phyloP scores from a whole-genome alignment of 2,329 filamentous ascomycete species.

The Fusarium falciforme region DNA sequence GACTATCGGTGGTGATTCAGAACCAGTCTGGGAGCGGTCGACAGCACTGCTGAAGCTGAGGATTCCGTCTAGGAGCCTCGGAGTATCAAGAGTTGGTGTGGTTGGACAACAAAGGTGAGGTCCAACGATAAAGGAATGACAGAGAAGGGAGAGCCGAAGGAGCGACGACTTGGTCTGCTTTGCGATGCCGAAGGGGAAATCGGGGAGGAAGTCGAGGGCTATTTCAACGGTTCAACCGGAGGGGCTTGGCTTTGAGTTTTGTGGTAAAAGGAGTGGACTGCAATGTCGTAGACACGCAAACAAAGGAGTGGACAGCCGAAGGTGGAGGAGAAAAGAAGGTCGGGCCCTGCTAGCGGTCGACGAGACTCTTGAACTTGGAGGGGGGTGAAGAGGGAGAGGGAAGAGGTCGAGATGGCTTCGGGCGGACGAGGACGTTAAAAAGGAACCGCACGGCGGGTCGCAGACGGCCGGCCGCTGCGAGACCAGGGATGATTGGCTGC shows the following conservation, averaged over 20 bases:
- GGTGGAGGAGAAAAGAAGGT: conserved; percentile 26
- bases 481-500: conserved; percentile 35
- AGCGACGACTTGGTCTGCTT: conserved; percentile 38
- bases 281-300: conserved; percentile 48
- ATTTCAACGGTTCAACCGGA: conserved; percentile 47
- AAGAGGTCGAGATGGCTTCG: conserved; percentile 35
- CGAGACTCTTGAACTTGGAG: conserved; percentile 38
- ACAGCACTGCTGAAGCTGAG: conserved; percentile 38
- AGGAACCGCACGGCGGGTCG: conserved; percentile 40
- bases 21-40: conserved; percentile 41
- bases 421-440: conserved; percentile 45
- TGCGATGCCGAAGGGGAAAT: conserved; percentile 23
- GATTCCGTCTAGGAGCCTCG: conserved; percentile 44
- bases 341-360: conserved; percentile 43
- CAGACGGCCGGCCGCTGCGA: conserved; percentile 36
- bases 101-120: conserved; percentile 37
- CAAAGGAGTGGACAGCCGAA: conserved; percentile 41
- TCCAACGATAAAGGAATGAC: conserved; percentile 41
- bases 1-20: conserved; percentile 36
- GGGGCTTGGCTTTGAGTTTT: conserved; percentile 36
- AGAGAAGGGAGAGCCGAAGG: conserved; percentile 37
- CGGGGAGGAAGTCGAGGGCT: conserved; percentile 35
- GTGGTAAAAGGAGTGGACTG: conserved; percentile 48
- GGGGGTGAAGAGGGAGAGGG: conserved; percentile 39
- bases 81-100: conserved; percentile 24